Conservation (phyloP, 306 rosid genomes). For the Prunus mongolica region DNA sequence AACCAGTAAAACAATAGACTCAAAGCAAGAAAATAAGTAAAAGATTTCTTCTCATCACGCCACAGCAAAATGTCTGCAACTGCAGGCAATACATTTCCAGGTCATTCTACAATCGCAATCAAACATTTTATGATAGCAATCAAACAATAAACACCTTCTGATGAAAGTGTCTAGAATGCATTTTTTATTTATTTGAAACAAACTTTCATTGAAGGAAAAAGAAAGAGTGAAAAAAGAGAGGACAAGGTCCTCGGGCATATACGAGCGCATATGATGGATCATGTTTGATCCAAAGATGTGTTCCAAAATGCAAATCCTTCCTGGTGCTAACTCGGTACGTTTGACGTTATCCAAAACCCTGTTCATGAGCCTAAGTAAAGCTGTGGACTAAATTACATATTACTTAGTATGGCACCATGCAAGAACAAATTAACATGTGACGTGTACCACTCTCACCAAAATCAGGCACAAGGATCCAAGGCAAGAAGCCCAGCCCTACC, state of each 20-base stretch:
- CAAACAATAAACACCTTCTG: neutral
- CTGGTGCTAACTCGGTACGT: neutral
- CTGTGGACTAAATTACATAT: neutral
- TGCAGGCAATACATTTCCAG: constrained; percentile 44
- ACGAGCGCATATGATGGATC: neutral
- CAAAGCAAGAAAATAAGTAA: constrained; percentile 52
- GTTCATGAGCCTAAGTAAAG: neutral
- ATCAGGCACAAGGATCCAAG: neutral
- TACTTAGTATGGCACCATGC: neutral
- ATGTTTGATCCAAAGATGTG: neutral
- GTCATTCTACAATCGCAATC: constrained; percentile 22
- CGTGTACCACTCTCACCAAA: neutral
- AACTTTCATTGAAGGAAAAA: neutral
- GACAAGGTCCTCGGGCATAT: neutral
- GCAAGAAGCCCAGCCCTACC: neutral
- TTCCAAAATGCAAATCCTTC: neutral
- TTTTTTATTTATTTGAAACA: neutral
- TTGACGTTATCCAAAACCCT: neutral
- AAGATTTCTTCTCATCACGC: constrained; percentile 84
- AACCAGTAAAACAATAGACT: constrained; percentile 70
- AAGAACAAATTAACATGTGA: neutral
- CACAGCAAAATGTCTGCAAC: constrained; percentile 83
- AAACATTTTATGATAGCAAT: neutral
- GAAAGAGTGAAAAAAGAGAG: neutral
- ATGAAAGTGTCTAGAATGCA: constrained; percentile 4